Evolutionary conservation across 176 grass and related monocot species (phyloP), one percentile per base, ranked within the genome.

Genomic region (Carex myosuroides): DNA sequence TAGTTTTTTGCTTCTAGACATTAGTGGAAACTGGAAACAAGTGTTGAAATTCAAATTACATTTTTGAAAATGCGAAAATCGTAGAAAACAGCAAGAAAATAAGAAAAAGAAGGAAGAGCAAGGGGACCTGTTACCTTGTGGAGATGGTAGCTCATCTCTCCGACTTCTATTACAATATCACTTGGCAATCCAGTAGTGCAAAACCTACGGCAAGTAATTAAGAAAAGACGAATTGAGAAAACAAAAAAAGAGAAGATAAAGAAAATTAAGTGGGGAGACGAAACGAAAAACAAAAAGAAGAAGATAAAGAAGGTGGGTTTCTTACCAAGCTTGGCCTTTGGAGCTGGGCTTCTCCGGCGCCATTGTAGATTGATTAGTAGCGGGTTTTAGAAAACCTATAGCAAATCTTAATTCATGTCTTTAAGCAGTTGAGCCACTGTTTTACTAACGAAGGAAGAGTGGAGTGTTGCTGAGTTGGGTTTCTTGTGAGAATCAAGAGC

Each of bases 131-230:
- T 69, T 66, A 82, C 97, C 91, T 99, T 99, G 90, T 99, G 97
- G 78, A 99, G 91, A 87, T 99, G 97, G 67, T 96, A 96, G 69
- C 91, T 99, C 96, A 96, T 96, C 86, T 96, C 97, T 61, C 90
- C 97, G 2, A 96, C 86, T 83, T 96, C 93, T 87, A 99, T 94
- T 85, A 99, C 93, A 13, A 99, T 85, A 85, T 99, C 97, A 84
- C 91, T 96, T 74, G 97, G 97, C 71, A 99, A 85, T 11, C 93
- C 97, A 16, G 96, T 99, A 78, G 96, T 99, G 89, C 96, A 99
- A 85, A 99, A 99, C 95, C 95, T 98, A 85, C 17, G 53, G 16
- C 11, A 79, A 60, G 24, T 84, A 21, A 68, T 39, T 3, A 52
- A 66, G n/a, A 37, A 14, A 79, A 41, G 21, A 77, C 68, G 29